Base-by-base conservation (phyloP, 345 rosid genomes). In the Excoecaria cochinchinensis region DNA sequence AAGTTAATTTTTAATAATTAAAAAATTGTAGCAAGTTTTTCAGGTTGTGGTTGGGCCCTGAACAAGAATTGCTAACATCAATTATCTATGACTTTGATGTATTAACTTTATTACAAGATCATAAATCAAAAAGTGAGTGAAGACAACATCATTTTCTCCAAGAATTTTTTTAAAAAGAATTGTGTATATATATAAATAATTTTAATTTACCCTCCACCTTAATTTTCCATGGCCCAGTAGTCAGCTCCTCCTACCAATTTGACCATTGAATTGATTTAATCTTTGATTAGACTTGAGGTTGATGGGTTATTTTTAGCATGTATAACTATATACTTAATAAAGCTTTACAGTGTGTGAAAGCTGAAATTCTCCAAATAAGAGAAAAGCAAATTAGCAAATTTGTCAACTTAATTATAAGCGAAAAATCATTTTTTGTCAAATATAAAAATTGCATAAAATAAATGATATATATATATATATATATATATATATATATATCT, bases 141-240 rank as follows among this genome's bases (percentile, higher is more conserved):
- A 75, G 89, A 84, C 89, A 83, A 22, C 86, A 87, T 87, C 84
- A 87, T 87, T 70, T 69, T 77, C 67, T 71, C 19, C 1, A 46
- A 55, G 74, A 77, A 86, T 31, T 31, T 31, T 31, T 31, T 31
- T 31, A 31, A 31, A 31, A 31, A 31, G 31, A 31, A 31, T 31
- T 31, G 1, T 31, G 70, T 75, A 78, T 72, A 67, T 57, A 5
- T 14, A 68, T 17, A 15, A n/a, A n/a, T n/a, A n/a, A n/a, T n/a
- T n/a, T n/a, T 46, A 4, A 16, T 65, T 15, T 57, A 55, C 62
- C 55, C 40, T 50, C 72, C 24, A 19, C 9, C 55, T 44, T 44
- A 44, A 44, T 44, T 44, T 1, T 44, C 48, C 61, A 22, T 55
- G 72, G 67, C 79, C 81, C 78, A 64, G 31, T 31, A 31, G 31